Conservation (phyloP, 2,329 filamentous ascomycete species). For the Trichoderma guizhouense region DNA sequence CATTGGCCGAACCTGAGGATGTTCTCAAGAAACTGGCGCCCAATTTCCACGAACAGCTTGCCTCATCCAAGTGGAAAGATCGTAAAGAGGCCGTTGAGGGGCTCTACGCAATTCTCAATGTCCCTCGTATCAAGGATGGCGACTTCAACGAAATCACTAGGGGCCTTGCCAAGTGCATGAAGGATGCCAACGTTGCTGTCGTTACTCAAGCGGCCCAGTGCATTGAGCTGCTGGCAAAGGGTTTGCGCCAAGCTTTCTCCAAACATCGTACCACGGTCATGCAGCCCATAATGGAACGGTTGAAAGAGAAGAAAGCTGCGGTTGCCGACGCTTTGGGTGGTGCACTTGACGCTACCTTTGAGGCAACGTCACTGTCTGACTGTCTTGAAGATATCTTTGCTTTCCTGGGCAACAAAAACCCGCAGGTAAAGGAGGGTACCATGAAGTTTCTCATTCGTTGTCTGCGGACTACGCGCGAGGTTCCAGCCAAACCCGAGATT, state of each 20-base stretch:
- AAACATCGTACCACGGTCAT: constrained; percentile 81
- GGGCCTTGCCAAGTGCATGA: constrained; percentile 92
- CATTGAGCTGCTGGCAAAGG: constrained; percentile 83
- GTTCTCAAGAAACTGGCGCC: constrained; percentile 76
- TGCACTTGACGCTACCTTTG: constrained; percentile 70
- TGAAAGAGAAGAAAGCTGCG: constrained; percentile 94
- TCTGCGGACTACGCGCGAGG: constrained; percentile 75
- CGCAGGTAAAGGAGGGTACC: constrained; percentile 93
- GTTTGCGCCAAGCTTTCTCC: constrained; percentile 70
- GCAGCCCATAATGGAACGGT: constrained; percentile 85
- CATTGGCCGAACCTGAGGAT: constrained; percentile 83
- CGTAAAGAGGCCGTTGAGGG: constrained; percentile 90
- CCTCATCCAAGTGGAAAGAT: constrained; percentile 97
- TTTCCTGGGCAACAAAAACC: constrained; percentile 90
- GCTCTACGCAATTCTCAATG: constrained; percentile 71
- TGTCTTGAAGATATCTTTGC: constrained; percentile 88
- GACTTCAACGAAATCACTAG: constrained; percentile 82
- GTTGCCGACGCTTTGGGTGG: constrained; percentile 85
- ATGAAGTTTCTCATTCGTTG: constrained; percentile 91
- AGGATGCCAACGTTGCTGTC: constrained; percentile 94
- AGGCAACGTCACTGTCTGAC: constrained; percentile 69
- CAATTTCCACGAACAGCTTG: constrained; percentile 78
- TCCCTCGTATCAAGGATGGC: constrained; percentile 87
- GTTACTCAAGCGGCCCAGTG: constrained; percentile 92
- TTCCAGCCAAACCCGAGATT: constrained; percentile 80